Percentiles rank a stretch among this genome's conserved stretches.
These are phyloP conservation scores for Poronia punctata DNA, from an alignment of 495 filamentous ascomycete genomes.

Conservation along the genomic window DNA sequence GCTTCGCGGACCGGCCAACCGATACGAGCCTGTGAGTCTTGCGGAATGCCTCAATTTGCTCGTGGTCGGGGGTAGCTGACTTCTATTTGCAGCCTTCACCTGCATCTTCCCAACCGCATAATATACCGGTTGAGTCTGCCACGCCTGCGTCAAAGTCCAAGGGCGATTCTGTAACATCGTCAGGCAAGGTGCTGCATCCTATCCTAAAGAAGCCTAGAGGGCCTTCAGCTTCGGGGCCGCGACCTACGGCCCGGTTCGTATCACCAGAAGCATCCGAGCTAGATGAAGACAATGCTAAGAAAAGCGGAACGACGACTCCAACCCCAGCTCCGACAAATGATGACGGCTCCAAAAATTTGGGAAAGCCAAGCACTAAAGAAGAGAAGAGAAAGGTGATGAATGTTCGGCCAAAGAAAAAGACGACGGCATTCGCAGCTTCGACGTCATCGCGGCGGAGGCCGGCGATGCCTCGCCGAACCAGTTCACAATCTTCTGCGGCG, in stretches of 20 bases:
- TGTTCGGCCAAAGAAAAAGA: conserved; percentile 25
- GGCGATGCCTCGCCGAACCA: conserved; percentile 29
- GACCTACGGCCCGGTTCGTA: conserved; percentile 46
- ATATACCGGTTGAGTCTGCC: conserved; percentile 7
- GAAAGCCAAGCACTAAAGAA: conserved; percentile 19
- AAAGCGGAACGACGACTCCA: conserved; percentile 15
- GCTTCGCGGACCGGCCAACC: conserved; percentile 34
- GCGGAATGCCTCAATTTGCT: background rate
- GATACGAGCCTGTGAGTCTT: conserved; percentile 37
- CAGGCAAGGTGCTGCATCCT: conserved; percentile 32
- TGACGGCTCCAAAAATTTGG: conserved; percentile 13
- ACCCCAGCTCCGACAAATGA: conserved; percentile 22
- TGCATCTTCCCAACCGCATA: conserved; percentile 11
- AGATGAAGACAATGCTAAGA: conserved; percentile 21
- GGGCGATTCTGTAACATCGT: conserved; percentile 11
- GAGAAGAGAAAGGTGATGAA: conserved; percentile 17
- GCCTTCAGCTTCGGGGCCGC: conserved; percentile 40
- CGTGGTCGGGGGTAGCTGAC: no score
- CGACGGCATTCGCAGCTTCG: conserved; percentile 24
- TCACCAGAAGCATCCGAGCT: conserved; percentile 39
- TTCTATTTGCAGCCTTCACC: conserved; percentile 18
- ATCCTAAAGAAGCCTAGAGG: conserved; percentile 49
- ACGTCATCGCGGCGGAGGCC: conserved; percentile 32
- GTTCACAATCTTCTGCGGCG: conserved; percentile 34
- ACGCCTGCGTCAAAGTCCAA: conserved; percentile 11